Evolutionary conservation across 2,329 filamentous ascomycete genomes (phyloP).

Genomic region (Pseudopithomyces chartarum): DNA sequence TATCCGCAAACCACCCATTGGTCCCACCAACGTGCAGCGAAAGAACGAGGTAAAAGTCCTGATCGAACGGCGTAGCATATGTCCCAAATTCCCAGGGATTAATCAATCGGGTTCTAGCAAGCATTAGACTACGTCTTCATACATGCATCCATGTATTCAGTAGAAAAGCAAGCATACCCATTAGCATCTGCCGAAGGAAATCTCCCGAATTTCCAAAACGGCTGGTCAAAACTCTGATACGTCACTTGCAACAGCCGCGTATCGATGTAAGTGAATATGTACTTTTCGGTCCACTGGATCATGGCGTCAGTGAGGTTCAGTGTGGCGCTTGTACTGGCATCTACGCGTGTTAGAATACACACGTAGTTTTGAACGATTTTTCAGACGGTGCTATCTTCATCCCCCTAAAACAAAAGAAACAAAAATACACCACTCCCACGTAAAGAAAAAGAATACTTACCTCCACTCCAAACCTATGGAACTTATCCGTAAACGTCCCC

Average conservation of each 20-base stretch:
- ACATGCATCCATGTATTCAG: background rate
- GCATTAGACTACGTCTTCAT: background rate
- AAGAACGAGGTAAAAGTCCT: conserved; percentile 75
- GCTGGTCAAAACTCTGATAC: conserved; percentile 72
- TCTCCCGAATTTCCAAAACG: conserved; percentile 70
- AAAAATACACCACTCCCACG: background rate
- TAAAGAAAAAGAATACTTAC: conserved; percentile 14
- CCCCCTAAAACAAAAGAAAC: no score
- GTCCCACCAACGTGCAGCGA: conserved; percentile 78
- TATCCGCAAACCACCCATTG: conserved; percentile 84
- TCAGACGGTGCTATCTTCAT: no score
- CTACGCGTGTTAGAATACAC: background rate
- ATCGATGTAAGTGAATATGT: conserved; percentile 86
- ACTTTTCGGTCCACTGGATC: conserved; percentile 75
- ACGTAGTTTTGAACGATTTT: no score
- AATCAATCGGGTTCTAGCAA: conserved; percentile 59
- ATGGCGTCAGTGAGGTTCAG: background rate
- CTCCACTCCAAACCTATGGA: conserved; percentile 80
- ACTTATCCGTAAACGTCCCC: conserved; percentile 70
- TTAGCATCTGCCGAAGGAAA: conserved; percentile 70
- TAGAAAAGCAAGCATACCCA: conserved; percentile 32
- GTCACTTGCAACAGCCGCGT: conserved; percentile 78
- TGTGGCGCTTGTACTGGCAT: background rate
- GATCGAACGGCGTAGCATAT: conserved; percentile 73
- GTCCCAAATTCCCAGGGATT: conserved; percentile 67